These are phyloP conservation scores for Fusarium sp. DNA, from an alignment of 2,329 filamentous ascomycete genomes.

Conservation along the genomic window DNA sequence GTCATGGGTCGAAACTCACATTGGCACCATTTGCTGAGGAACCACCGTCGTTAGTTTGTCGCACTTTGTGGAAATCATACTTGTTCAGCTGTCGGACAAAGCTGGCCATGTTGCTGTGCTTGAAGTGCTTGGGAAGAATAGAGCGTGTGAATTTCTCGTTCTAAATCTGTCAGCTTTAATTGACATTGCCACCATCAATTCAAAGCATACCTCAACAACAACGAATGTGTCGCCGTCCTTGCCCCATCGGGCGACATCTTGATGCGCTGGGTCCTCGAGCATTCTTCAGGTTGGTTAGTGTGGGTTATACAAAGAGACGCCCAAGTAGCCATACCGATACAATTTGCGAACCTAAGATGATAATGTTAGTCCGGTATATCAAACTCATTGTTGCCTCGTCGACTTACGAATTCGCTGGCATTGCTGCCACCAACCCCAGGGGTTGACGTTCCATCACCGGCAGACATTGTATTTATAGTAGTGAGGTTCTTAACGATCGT, in stretches of 20 bases:
- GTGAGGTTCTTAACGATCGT: slow-evolving; percentile 7
- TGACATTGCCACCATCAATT: slow-evolving; percentile 17
- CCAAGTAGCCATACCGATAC: slow-evolving; percentile 78
- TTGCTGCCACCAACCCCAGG: slow-evolving; percentile 70
- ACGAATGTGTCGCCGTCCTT: slow-evolving; percentile 96
- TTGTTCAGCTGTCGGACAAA: slow-evolving; percentile 97
- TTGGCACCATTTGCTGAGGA: slow-evolving; percentile 52
- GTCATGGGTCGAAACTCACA: slow-evolving; percentile 41
- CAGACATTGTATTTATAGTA: slow-evolving; percentile 47
- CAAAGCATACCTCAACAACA: slow-evolving; percentile 82
- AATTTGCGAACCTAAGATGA: slow-evolving; percentile 86
- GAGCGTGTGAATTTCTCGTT: slow-evolving; percentile 98
- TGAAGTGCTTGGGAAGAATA: slow-evolving; percentile 97
- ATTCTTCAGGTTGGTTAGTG: slow-evolving; percentile 61
- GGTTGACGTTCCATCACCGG: slow-evolving; percentile 48
- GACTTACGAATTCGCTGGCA: slow-evolving; percentile 94
- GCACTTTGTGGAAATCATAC: slow-evolving; percentile 98
- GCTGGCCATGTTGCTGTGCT: slow-evolving; percentile 98
- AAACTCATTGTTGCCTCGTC: background rate
- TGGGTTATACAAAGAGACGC: background rate
- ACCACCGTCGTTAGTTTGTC: slow-evolving; percentile 59
- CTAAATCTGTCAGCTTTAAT: slow-evolving; percentile 59
- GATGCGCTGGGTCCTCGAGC: slow-evolving; percentile 94
- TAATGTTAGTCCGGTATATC: slow-evolving; percentile 41
- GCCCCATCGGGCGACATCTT: slow-evolving; percentile 94